Base-by-base conservation (phyloP, 164 flowering plant genomes). In the Buxus sempervirens region DNA sequence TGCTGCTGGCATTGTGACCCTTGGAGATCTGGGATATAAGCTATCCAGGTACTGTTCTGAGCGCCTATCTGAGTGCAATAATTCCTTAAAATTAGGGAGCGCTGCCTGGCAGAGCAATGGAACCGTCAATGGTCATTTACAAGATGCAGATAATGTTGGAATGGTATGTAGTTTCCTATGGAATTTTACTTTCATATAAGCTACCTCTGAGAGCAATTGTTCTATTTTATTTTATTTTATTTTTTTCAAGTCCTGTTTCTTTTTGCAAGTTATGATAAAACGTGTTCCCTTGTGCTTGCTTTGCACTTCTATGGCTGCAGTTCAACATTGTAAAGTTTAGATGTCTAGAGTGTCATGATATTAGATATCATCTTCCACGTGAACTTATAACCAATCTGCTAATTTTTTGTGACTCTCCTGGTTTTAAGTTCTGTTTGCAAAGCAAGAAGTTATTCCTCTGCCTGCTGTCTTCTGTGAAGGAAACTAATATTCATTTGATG, bases 1-100 rank as follows among this genome's bases (percentile, higher is more conserved):
- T 71, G 97, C 97, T 75, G 85, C 87, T 66, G 91, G 97, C 67
- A 89, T 91, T 66, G 90, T 80, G 65, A 85, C 86, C 56, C 73
- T 91, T 1, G 97, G 97, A 53, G 95, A 89, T 68, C 83, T 75
- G 69, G 95, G 97, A 26, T 86, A 85, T 76, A 87, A 82, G 77
- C 76, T 91, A 25, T 85, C 93, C 8, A 79, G 84, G 66, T 91
- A 89, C 68, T 90, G 75, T 77, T 89, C 92, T 57, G 94, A 87
- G 76, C 81, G 85, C 24, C 67, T 81, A 60, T 94, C 93, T 63
- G 94, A 90, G 59, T 38, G 73, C 62, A 76, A 75, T 67, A 76
- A 57, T 75, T 67, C 82, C 41, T 65, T 65, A n/a, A 84, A 70
- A 58, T 72, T 81, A 9, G 87, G 79, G n/a, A 74, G 27, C 73